Evolutionary conservation across 83 land plant species (phyloP).

Genomic region (Diphasiastrum complanatum): DNA sequence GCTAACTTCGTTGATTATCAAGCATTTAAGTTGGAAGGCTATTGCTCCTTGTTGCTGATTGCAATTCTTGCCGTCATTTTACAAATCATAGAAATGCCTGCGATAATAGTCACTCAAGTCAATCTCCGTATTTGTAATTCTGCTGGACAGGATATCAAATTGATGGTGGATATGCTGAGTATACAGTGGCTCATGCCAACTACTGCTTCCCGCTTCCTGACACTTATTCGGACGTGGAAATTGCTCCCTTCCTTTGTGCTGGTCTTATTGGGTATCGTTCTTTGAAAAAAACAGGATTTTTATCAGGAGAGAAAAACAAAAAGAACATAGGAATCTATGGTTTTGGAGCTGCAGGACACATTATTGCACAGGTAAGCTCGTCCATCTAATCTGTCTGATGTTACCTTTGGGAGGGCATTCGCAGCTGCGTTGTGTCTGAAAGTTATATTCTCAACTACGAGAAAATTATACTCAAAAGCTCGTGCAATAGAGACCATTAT

Average conservation of each 20-base stretch:
- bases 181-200: conserved; percentile 21
- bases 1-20: not conserved
- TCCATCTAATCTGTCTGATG: too few relatives aligned
- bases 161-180: conserved; percentile 27
- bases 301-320: conserved; percentile 16
- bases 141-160: conserved; percentile 20
- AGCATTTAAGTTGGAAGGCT: not conserved
- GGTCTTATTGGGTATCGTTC: conserved; percentile 22
- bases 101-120: too few relatives aligned
- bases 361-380: conserved; percentile 18
- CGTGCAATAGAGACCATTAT: too few relatives aligned
- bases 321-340: conserved; percentile 22
- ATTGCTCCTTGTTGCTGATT: too few relatives aligned
- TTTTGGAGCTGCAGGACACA: conserved; percentile 25
- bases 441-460: too few relatives aligned
- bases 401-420: too few relatives aligned
- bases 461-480: too few relatives aligned
- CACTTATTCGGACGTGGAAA: conserved; percentile 18
- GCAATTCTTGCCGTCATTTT: too few relatives aligned
- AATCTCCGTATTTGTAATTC: too few relatives aligned
- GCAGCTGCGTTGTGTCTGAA: too few relatives aligned
- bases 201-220: conserved; percentile 23
- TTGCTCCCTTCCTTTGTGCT: conserved; percentile 23
- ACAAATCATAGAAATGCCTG: too few relatives aligned
- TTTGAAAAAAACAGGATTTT: conserved; percentile 21